Evolutionary conservation across 1,284 basidiomycete genomes (phyloP), one percentile per base, ranked within the genome.

Genomic region (Leccinum pallidistipes): DNA sequence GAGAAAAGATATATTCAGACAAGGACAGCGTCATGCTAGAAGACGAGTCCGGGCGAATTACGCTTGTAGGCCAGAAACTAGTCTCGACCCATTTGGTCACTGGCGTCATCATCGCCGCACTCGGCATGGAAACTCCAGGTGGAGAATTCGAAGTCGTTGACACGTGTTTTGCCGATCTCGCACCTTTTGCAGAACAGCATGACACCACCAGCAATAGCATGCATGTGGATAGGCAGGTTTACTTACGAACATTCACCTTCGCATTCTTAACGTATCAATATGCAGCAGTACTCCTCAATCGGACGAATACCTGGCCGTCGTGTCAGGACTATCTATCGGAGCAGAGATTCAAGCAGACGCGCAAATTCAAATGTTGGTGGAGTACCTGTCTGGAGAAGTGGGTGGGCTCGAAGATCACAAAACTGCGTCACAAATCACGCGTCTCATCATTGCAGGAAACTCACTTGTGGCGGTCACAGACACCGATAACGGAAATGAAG

Each of bases 101-200:
- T 1, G 95, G 95, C 1, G 87, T 97, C 16, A 95, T 98, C 61
- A 83, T 95, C 61, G 95, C 91, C 29, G 94, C 86, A 0, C 81
- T 99, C 10, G 97, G 97, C 2, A 86, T 91, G 69, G 97, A 99
- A 74, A 97, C 92, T 0, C 81, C 86, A 1, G 82, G 82, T 24
- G 97, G 97, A 7, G 95, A 98, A 65, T 98, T 99, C 69, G 92
- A 98, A 71, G 95, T 97, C 4, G 83, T 92, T n/a, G 97, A 98
- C 74, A 76, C 93, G 5, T 94, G 94, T 75, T 93, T 86, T 70
- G 84, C 95, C 3, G 95, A 90, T 0, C 79, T 95, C 76, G 88
- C 95, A 8, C 86, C 71, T n/a, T 73, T 78, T 65, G 64, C 69
- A 14, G 74, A 74, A 14, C 66, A 68, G 10, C 63, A 73, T 10